Evolutionary conservation across 257 asterid genomes (phyloP), one percentile per base, ranked within the genome.

Genomic region (Solanum tarijense): DNA sequence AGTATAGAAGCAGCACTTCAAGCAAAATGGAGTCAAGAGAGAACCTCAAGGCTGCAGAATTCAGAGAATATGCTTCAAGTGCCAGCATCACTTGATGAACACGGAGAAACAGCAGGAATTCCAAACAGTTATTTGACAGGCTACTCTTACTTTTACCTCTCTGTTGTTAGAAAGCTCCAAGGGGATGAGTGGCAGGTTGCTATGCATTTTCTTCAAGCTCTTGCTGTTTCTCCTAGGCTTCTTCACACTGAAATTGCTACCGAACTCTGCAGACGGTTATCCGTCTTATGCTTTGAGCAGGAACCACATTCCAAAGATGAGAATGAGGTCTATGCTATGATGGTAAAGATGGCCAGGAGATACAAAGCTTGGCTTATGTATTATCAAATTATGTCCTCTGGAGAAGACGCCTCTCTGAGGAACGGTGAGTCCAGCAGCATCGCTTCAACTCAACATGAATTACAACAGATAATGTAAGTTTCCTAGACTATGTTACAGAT

Each of bases 321-420:
- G 34, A 90, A 85, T 12, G 87, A 86, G 85, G 87, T 73, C 71
- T 92, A 88, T 48, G 94, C 90, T 34, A 92, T 71, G 74, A 91
- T 96, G 92, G 91, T 91, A 86, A 89, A 92, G 91, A 93, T 96
- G 87, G 98, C 96, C 0, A 88, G 88, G 87, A 92, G 92, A 5
- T 96, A 91, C 73, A 95, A 94, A 93, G 98, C 98, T 0, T 96
- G 98, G 97, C 86, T 96, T 74, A 89, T 93, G 93, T 96, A 96
- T 76, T 94, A 95, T 87, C 97, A 92, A 90, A 96, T 96, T 18
- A 94, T 95, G 95, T 92, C 98, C 16, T 66, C 86, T 34, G 90
- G 90, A 27, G 89, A 92, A 82, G 43, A 27, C 78, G 62, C n/a
- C 78, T 21, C 85, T 75, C 85, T 68, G 72, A 88, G 38, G 82